Conservation (phyloP, 1,139 yeast species). For the Zygotorulaspora mrakii region DNA sequence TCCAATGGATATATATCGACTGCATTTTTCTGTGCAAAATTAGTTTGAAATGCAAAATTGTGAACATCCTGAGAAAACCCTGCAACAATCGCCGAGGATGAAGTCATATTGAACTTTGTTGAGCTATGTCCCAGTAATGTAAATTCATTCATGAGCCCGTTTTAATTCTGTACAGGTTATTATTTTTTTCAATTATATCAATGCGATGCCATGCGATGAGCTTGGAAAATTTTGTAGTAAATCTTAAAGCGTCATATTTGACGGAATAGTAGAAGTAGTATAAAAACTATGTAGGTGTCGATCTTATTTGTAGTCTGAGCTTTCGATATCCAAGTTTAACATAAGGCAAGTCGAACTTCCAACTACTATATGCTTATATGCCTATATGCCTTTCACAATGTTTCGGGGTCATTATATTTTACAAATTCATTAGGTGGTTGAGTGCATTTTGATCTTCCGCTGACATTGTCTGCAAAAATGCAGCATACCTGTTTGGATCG, state of each 20-base stretch:
- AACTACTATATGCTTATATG: background rate
- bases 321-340: too few species aligned
- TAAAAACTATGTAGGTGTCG: background rate
- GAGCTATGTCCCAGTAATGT: too few species aligned
- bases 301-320: background rate
- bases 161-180: background rate
- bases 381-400: background rate
- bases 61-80: constrained; percentile 32
- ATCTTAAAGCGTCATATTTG: constrained; percentile 1
- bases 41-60: constrained; percentile 35
- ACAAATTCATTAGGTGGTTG: constrained; percentile 29
- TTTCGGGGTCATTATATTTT: background rate
- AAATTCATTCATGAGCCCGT: too few species aligned
- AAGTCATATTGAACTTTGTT: constrained; percentile 11
- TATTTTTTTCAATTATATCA: constrained; percentile 6
- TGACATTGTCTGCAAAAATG: constrained; percentile 34
- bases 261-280: background rate
- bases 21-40: constrained; percentile 29
- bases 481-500: constrained; percentile 39
- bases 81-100: constrained; percentile 25
- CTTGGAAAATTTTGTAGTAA: constrained; percentile 11
- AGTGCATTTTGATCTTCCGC: constrained; percentile 38
- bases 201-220: constrained; percentile 22
- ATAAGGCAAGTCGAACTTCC: too few species aligned
- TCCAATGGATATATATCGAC: constrained; percentile 36